Conservation (phyloP, 345 rosid genomes). For the Citrus unshiu region DNA sequence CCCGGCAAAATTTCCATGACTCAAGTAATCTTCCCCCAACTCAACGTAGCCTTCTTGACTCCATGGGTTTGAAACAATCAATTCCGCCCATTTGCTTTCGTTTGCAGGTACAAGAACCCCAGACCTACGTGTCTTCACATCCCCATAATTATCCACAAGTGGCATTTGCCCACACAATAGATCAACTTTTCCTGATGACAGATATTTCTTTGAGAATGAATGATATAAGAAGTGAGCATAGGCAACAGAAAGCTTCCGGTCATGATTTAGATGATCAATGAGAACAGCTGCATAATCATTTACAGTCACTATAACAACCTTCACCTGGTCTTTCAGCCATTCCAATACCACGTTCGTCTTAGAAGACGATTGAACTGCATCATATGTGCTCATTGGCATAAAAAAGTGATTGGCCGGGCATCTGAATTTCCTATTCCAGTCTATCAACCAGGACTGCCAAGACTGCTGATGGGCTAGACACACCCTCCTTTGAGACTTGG, state of each 20-base stretch:
- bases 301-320: constrained; percentile 12
- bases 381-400: constrained; percentile 36
- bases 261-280: constrained; percentile 11
- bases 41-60: constrained; percentile 43
- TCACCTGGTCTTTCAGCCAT: constrained; percentile 39
- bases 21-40: constrained; percentile 49
- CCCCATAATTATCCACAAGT: constrained; percentile 50
- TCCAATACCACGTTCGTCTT: constrained; percentile 16
- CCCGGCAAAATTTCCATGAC: constrained; percentile 33
- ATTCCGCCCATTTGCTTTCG: constrained; percentile 57
- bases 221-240: constrained; percentile 57
- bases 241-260: constrained; percentile 35
- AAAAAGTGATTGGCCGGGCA: constrained; percentile 31
- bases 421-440: constrained; percentile 50
- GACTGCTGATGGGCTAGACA: constrained; percentile 15
- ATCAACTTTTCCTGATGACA: constrained; percentile 24
- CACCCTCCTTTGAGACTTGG: not conserved
- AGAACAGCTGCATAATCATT: constrained; percentile 31
- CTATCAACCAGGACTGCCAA: constrained; percentile 43
- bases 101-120: constrained; percentile 67
- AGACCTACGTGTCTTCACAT: constrained; percentile 11
- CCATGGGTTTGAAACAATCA: constrained; percentile 58
- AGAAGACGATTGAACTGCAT: constrained; percentile 24
- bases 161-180: constrained; percentile 42
- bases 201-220: constrained; percentile 18